Evolutionary conservation across 208 protist species (phyloP), one percentile per base, ranked within the genome.

Genomic region (Crithidia thermophila): DNA sequence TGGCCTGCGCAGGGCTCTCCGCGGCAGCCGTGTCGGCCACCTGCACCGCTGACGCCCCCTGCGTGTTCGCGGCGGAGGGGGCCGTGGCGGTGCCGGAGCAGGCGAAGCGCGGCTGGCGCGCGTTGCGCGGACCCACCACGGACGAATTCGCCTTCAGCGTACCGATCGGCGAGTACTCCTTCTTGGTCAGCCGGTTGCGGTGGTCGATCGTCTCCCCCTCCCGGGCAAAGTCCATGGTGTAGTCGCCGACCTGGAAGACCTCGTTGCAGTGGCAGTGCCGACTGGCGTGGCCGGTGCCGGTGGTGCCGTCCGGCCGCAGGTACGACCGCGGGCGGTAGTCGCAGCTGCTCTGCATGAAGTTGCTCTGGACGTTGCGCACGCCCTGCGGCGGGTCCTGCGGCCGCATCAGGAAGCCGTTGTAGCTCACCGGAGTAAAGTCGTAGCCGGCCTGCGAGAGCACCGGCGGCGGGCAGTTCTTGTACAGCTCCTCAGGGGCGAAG

Each of bases 181-280:
- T 82, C 27, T 55, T 60, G 14, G 71, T 73, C 36, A 75, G 42
- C n/a, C 77, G 76, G 65, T 95, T 95, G 50, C 87, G 77, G 46
- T 93, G 82, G 62, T 95, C 69, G 36, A 92, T 61, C 13, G 58
- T 62, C n/a, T 84, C 72, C 8, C 77, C 77, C 40, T 79, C 71
- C 6, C 62, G 60, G 3, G 83, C 85, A 11, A 91, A 74, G 75
- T 95, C 90, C 69, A 91, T 64, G 8, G 90, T 95, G 83, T 93
- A 89, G 79, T 95, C 90, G 42, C 90, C 90, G 7, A 93, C 77
- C 72, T 95, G 86, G 64, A 85, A 91, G 37, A 95, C 90, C 72
- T 95, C 87, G 11, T 82, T 80, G 67, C 87, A 93, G 80, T 95
- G 87, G 61, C 85, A 86, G 76, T 93, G 87, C n/a, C 87, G 82